Evolutionary conservation across 2,329 filamentous ascomycete species (phyloP), one percentile per base, ranked within the genome.

Genomic region (Pleoardoris graminearum): DNA sequence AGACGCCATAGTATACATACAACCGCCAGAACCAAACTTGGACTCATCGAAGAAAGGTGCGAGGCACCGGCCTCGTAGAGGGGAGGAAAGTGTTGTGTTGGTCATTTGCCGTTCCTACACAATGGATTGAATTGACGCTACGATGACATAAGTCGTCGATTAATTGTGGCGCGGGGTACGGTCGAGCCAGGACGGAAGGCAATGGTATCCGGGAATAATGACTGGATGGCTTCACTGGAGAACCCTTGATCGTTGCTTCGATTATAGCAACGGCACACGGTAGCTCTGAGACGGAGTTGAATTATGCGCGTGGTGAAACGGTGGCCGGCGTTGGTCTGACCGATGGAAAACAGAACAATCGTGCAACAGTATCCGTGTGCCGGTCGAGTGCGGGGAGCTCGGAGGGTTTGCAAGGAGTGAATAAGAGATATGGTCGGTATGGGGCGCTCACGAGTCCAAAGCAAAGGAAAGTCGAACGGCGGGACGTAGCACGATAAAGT

Each of bases 11-110:
- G 46, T 16, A 23, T 7, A 77, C 84, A 71, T 83, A 92, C 89
- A 90, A 74, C 89, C 89, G 65, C 82, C 83, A 38, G 70, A 75
- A 21, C 71, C 82, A 66, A 87, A 95, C 53, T 81, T 71, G 25
- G 75, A 73, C 53, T 81, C 80, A 68, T 89, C 84, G 57, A 86
- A 80, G 67, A 94, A 93, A 4, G 90, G 90, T 46, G 79, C 60
- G 14, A 84, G 82, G 72, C 90, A 95, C 16, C 75, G 65, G 57
- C 82, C 85, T 33, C 65, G 62, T n/a, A 76, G 62, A 7, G 66
- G 56, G 30, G 65, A 63, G 29, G 60, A 51, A 44, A 63, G 48
- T 53, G 69, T 67, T 52, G 58, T 48, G 56, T 72, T 73, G 45
- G 66, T 59, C 68, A 72, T 53, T 14, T 73, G 50, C 50, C 54